Conservation (phyloP, 208 protist species). For the Wallacemonas sp. region DNA sequence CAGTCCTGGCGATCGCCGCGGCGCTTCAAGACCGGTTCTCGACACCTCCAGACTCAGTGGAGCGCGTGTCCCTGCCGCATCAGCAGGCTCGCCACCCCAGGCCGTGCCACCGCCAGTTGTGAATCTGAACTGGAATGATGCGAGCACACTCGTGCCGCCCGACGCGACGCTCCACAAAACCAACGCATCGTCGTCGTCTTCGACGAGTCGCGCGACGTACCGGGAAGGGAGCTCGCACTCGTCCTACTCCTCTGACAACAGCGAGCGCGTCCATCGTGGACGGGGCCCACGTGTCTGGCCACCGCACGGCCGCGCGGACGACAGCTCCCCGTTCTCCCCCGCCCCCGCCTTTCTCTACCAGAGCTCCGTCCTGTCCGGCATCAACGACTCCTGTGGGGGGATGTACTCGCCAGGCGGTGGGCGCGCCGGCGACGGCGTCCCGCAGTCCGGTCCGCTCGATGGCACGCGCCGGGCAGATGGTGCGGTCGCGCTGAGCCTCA, state of each 20-base stretch:
- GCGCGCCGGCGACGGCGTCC: too few relatives aligned
- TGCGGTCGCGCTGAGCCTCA: background rate
- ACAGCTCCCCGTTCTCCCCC: background rate
- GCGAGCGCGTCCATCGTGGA: background rate
- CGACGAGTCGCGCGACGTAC: constrained; percentile 7
- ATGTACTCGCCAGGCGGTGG: background rate
- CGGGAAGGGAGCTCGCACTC: background rate
- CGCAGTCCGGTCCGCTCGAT: too few relatives aligned
- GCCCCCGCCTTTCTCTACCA: background rate
- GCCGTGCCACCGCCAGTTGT: constrained; percentile 2
- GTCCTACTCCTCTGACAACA: background rate
- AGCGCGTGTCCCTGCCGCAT: too few relatives aligned
- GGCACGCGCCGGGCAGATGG: background rate
- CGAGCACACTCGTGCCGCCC: constrained; percentile 11
- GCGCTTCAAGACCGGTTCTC: background rate
- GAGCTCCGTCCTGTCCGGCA: constrained; percentile 9
- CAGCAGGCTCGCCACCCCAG: constrained; percentile 14
- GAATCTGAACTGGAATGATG: too few relatives aligned
- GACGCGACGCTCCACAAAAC: constrained; percentile 8
- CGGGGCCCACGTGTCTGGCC: background rate
- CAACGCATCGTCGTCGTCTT: background rate
- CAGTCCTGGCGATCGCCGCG: background rate
- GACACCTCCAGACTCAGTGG: constrained; percentile 13
- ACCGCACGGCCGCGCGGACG: background rate
- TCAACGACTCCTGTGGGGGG: constrained; percentile 14